Evolutionary conservation across 208 protist species (phyloP).

Genomic region (Novymonas esmeraldas): DNA sequence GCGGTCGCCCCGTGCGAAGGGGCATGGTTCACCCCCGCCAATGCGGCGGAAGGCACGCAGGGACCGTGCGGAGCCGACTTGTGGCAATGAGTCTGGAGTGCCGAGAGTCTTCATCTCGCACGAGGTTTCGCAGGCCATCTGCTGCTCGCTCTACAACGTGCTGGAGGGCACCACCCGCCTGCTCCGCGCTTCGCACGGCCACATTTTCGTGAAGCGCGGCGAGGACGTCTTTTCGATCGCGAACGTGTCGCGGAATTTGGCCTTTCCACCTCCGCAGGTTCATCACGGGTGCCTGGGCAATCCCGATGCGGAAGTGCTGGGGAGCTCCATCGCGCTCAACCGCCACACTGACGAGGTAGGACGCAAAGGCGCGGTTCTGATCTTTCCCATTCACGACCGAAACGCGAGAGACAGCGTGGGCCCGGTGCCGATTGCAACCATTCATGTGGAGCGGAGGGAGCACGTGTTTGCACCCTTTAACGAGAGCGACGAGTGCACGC

Average conservation of each 20-base stretch:
- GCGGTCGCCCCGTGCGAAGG: neutral
- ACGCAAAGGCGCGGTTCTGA: slow-evolving; percentile 47
- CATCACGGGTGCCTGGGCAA: slow-evolving; percentile 72
- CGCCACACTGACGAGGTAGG: slow-evolving; percentile 50
- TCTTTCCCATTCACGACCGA: slow-evolving; percentile 70
- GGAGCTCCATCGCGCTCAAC: slow-evolving; percentile 85
- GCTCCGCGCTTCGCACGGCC: slow-evolving; percentile 53
- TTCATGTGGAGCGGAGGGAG: slow-evolving; percentile 78
- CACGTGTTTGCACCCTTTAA: slow-evolving; percentile 59
- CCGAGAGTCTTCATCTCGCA: slow-evolving; percentile 50
- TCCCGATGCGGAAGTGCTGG: slow-evolving; percentile 78
- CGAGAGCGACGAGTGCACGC: slow-evolving; percentile 57
- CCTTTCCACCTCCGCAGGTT: slow-evolving; percentile 78
- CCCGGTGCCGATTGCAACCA: slow-evolving; percentile 38
- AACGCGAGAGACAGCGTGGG: slow-evolving; percentile 4
- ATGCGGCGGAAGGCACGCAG: neutral
- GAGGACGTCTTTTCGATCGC: slow-evolving; percentile 87
- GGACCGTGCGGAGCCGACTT: neutral
- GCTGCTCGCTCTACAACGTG: slow-evolving; percentile 80
- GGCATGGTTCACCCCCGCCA: neutral
- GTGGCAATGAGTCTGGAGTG: neutral
- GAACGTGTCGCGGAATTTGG: slow-evolving; percentile 68
- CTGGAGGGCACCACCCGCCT: slow-evolving; percentile 62
- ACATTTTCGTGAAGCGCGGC: slow-evolving; percentile 75
- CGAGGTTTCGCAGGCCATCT: slow-evolving; percentile 65